A percentile compares a stretch with the other conserved stretches of the same genome.
Conservation (phyloP, 2,329 filamentous ascomycete genomes). For the Ustulina deusta region DNA sequence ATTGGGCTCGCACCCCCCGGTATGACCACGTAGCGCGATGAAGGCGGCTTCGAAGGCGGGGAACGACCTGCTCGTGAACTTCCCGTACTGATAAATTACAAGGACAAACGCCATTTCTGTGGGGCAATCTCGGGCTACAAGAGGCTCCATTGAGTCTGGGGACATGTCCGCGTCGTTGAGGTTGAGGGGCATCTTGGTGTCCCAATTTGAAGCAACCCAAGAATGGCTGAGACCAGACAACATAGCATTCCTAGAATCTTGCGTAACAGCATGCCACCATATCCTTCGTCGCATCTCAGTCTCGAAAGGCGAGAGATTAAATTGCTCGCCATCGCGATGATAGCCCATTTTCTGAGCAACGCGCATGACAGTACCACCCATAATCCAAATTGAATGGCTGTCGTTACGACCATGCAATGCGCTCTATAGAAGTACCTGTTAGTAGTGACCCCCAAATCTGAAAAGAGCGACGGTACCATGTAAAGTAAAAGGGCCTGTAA, state of each 20-base stretch:
- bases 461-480: conserved; percentile 33
- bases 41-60: conserved; percentile 36
- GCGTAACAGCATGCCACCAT: conserved; percentile 55
- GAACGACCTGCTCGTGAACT: conserved; percentile 32
- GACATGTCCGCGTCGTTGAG: conserved; percentile 49
- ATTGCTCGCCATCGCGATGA: conserved; percentile 53
- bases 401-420: conserved; percentile 37
- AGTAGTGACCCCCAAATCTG: neutral
- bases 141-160: conserved; percentile 40
- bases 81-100: conserved; percentile 36
- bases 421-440: conserved; percentile 26
- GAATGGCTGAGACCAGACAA: conserved; percentile 45
- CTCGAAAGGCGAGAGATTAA: conserved; percentile 56
- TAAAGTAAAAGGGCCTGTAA: conserved; percentile 54
- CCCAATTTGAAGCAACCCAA: conserved; percentile 39
- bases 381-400: conserved; percentile 47
- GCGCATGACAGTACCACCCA: conserved; percentile 55
- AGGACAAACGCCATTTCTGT: conserved; percentile 44
- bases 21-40: conserved; percentile 24
- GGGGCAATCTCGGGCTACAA: conserved; percentile 35
- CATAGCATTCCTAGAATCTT: conserved; percentile 48
- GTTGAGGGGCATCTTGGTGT: conserved; percentile 46
- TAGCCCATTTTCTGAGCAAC: conserved; percentile 58
- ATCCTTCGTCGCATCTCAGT: conserved; percentile 58
- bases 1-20: neutral